Evolutionary conservation across 148 eudicot species (phyloP).

Genomic region (Persicaria maculosa): DNA sequence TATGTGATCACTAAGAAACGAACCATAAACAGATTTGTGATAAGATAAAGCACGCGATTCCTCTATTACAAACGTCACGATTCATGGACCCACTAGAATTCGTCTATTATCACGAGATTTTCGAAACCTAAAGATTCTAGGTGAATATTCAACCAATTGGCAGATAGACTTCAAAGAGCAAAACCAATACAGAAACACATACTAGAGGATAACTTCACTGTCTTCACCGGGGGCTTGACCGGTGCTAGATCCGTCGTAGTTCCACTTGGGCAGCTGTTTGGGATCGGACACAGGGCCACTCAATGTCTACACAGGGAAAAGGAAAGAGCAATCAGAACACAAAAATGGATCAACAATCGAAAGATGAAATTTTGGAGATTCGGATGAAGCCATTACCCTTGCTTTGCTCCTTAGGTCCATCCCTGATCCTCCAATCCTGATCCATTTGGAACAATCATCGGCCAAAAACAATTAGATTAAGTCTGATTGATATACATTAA

Average conservation of each 20-base stretch:
- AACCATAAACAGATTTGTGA: not conserved
- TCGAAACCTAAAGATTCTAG: not conserved
- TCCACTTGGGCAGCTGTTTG: slow-evolving; percentile 42
- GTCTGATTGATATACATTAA: too few species aligned
- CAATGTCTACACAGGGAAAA: slow-evolving; percentile 24
- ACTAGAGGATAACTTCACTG: slow-evolving; percentile 57
- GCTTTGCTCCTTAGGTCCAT: slow-evolving; percentile 91
- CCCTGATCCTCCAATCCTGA: slow-evolving; percentile 95
- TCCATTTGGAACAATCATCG: not conserved
- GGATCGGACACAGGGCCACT: slow-evolving; percentile 27
- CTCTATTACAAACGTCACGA: not conserved
- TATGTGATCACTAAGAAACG: not conserved
- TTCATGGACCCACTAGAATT: not conserved
- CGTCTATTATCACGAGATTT: not conserved
- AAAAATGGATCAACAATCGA: not conserved
- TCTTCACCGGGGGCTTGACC: slow-evolving; percentile 46
- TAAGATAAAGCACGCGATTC: not conserved
- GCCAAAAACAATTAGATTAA: not conserved
- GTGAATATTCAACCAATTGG: not conserved
- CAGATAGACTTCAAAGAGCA: not conserved
- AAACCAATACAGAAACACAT: slow-evolving; percentile 1
- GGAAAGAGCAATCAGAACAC: not conserved
- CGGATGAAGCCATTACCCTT: slow-evolving; percentile 38
- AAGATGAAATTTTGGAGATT: not conserved
- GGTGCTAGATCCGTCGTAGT: slow-evolving; percentile 54